phyloP scores from a whole-genome alignment of 345 rosid genomes.

The Hibiscus trionum region DNA sequence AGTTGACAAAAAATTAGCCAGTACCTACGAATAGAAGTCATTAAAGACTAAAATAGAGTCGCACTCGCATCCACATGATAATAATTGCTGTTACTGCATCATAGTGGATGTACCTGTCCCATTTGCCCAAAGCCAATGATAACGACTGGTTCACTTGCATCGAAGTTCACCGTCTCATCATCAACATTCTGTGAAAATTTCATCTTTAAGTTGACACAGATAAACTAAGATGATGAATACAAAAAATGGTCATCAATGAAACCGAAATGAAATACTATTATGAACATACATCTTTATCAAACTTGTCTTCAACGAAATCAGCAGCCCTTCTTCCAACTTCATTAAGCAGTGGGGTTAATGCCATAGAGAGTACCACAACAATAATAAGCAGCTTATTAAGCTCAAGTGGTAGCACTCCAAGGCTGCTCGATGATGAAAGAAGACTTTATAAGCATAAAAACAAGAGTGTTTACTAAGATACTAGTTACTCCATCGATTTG shows the following conservation, averaged over 20 bases:
- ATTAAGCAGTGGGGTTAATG: constrained; percentile 84
- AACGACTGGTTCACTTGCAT: constrained; percentile 76
- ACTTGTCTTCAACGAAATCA: constrained; percentile 53
- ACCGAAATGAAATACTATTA: background rate
- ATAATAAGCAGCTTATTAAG: constrained; percentile 94
- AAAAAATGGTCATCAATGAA: background rate
- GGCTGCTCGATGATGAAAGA: constrained; percentile 39
- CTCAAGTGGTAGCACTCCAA: constrained; percentile 97
- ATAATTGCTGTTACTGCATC: background rate
- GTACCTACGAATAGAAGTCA: constrained; percentile 44
- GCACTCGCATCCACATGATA: background rate
- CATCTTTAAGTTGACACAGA: background rate
- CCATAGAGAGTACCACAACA: constrained; percentile 94
- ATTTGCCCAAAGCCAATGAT: constrained; percentile 91
- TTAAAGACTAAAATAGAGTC: background rate
- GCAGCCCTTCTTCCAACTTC: constrained; percentile 82
- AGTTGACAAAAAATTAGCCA: constrained; percentile 83
- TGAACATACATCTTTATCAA: constrained; percentile 35
- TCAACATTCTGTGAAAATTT: constrained; percentile 36
- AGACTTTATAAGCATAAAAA: constrained; percentile 14
- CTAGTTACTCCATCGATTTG: constrained; percentile 10
- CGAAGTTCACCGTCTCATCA: constrained; percentile 48
- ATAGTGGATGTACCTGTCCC: constrained; percentile 60
- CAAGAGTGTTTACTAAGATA: background rate
- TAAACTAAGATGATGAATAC: background rate